These are phyloP conservation scores for Juglanconis oblonga DNA, from an alignment of 2,329 filamentous ascomycete genomes.

Conservation along the genomic window DNA sequence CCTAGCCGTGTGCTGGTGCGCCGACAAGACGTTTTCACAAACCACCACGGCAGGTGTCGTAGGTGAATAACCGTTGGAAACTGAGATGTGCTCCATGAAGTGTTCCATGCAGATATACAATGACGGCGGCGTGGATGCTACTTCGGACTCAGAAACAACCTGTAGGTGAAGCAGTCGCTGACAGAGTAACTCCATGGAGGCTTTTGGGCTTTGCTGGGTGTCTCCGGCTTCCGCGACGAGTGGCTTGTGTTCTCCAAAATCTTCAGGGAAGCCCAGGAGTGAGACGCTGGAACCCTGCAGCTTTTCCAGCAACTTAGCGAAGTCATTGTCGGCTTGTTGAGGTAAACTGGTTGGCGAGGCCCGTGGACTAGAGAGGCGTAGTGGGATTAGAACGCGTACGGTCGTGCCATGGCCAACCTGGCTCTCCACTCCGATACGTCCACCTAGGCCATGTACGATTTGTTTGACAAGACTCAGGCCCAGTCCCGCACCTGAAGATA, in stretches of 20 bases:
- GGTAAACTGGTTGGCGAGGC: neutral
- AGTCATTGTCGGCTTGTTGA: neutral
- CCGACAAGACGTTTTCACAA: slow-evolving; percentile 10
- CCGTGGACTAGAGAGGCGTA: neutral
- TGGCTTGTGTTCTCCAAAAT: neutral
- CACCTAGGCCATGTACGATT: slow-evolving; percentile 58
- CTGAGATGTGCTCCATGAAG: neutral
- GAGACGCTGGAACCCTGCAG: neutral
- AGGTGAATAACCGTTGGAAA: neutral
- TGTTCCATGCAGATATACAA: slow-evolving; percentile 7
- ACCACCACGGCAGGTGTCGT: slow-evolving; percentile 7
- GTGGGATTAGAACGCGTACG: slow-evolving; percentile 20
- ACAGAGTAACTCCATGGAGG: neutral
- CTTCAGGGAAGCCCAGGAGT: slow-evolving; percentile 1
- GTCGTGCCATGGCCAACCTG: slow-evolving; percentile 30
- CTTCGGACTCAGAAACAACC: slow-evolving; percentile 1
- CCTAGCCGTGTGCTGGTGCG: neutral
- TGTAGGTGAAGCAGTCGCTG: neutral
- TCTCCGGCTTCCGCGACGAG: neutral
- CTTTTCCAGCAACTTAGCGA: neutral
- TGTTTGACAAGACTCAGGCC: slow-evolving; percentile 63
- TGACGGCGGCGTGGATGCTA: neutral
- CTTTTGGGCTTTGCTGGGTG: neutral
- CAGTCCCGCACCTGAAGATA: slow-evolving; percentile 60
- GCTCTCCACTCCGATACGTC: slow-evolving; percentile 57